A percentile compares a stretch with the other conserved stretches of the same genome.
Conservation (phyloP, 805 yeast species). For the Kodamaea leandrae region DNA sequence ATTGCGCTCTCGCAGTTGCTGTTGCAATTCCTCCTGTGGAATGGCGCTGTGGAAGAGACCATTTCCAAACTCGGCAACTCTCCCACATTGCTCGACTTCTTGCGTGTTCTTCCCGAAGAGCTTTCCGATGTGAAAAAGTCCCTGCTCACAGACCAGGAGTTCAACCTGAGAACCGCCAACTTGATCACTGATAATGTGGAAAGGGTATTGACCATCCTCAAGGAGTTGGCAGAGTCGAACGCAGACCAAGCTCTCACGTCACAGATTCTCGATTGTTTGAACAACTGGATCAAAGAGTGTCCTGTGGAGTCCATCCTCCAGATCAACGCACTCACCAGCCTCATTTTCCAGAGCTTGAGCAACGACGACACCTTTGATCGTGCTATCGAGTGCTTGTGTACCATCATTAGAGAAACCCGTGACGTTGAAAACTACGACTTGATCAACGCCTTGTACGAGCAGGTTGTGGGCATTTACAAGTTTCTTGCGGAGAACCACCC, state of each 20-base stretch:
- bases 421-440: slow-evolving; percentile 65
- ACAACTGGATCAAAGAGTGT: slow-evolving; percentile 89
- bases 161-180: slow-evolving; percentile 57
- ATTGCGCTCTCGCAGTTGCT: slow-evolving; percentile 80
- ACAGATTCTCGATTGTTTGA: slow-evolving; percentile 65
- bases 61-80: slow-evolving; percentile 43
- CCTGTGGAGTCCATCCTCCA: slow-evolving; percentile 68
- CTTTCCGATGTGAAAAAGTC: slow-evolving; percentile 72
- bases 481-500: slow-evolving; percentile 31
- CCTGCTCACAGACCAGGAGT: slow-evolving; percentile 80
- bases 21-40: slow-evolving; percentile 75
- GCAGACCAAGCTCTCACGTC: slow-evolving; percentile 20
- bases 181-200: slow-evolving; percentile 67
- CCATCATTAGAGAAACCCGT: slow-evolving; percentile 76
- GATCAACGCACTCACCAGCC: slow-evolving; percentile 59
- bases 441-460: slow-evolving; percentile 65
- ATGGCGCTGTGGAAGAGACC: slow-evolving; percentile 65
- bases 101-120: slow-evolving; percentile 90
- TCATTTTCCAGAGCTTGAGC: slow-evolving; percentile 61
- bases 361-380: slow-evolving; percentile 75
- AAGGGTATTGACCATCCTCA: slow-evolving; percentile 61
- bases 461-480: slow-evolving; percentile 60
- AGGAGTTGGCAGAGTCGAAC: slow-evolving; percentile 38
- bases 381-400: slow-evolving; percentile 81
- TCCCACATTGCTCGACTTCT: slow-evolving; percentile 64